These are phyloP conservation scores for Citrus reticulata DNA, from an alignment of 345 rosid genomes.

Conservation along the genomic window DNA sequence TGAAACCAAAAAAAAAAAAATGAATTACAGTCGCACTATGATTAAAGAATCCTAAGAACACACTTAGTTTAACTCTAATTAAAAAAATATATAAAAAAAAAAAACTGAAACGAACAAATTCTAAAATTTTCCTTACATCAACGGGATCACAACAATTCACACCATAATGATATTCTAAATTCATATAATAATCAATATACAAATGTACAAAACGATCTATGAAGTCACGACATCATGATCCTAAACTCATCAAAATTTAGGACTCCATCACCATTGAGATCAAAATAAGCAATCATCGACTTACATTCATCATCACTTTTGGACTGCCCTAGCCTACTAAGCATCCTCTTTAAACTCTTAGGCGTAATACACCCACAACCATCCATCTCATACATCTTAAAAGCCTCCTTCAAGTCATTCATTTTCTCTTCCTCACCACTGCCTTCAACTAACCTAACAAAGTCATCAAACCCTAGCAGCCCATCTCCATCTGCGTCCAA, in stretches of 20 bases:
- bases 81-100: too few species aligned
- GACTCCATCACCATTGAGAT: conserved; percentile 58
- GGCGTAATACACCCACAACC: conserved; percentile 55
- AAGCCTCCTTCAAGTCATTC: conserved; percentile 51
- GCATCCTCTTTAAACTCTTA: conserved; percentile 51
- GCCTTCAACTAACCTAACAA: conserved; percentile 43
- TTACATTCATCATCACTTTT: conserved; percentile 44
- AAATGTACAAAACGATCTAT: background rate
- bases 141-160: background rate
- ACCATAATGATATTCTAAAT: background rate
- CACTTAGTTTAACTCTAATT: too few species aligned
- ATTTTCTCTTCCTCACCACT: conserved; percentile 42
- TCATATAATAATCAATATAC: background rate
- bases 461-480: conserved; percentile 48
- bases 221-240: conserved; percentile 44
- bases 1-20: too few species aligned
- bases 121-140: too few species aligned
- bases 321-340: conserved; percentile 44
- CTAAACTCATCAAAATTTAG: conserved; percentile 63
- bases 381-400: conserved; percentile 47
- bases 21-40: too few species aligned
- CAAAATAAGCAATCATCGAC: conserved; percentile 51
- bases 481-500: conserved; percentile 40
- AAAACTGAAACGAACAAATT: too few species aligned
- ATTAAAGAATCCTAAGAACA: too few species aligned